Base-by-base conservation (phyloP, 495 filamentous ascomycete genomes). In the Geoglossum glabrum region DNA sequence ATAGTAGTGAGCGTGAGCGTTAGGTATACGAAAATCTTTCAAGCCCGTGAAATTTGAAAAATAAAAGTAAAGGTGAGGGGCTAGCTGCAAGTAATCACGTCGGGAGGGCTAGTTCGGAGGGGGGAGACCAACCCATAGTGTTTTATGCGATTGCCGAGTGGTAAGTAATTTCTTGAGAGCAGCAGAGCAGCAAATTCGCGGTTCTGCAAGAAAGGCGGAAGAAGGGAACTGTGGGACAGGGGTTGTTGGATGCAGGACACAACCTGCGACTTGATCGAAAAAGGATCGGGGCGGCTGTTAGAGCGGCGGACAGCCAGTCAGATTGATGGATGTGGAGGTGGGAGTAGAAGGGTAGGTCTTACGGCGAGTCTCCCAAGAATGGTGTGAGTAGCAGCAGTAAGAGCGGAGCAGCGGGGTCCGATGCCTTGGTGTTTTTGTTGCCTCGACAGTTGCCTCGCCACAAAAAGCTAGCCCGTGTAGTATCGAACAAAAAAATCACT, bases 241-340 rank as follows among this genome's bases (percentile, higher is more conserved):
- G 49, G 49, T 52, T 27, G 49, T 31, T 31, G 49, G 28, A 52
- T 52, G 49, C 49, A 52, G 49, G 49, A 52, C 49, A 52, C 49
- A 52, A 52, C 49, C 49, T 52, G 49, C 49, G 49, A 52, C 49
- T 52, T 52, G 49, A 52, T 52, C 49, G 49, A 52, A 52, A 52
- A 52, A 31, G 49, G 49, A 52, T 52, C 49, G 49, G 49, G 23
- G 25, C 49, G 49, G 49, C 49, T 52, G 49, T 52, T 52, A 27
- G 49, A 31, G 23, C 40, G 40, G 49, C 28, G 49, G 49, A 52
- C 49, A 52, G 10, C 49, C 49, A 52, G 49, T 52, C 49, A 52
- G 49, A 52, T 27, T 52, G 49, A 52, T 27, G 23, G 49, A 31
- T 27, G 49, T 52, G 49, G 46, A 52, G 23, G 49, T 52, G 49